Evolutionary conservation across 164 flowering plant species (phyloP), one percentile per base, ranked within the genome.

Genomic region (Chloranthus sessilifolius): DNA sequence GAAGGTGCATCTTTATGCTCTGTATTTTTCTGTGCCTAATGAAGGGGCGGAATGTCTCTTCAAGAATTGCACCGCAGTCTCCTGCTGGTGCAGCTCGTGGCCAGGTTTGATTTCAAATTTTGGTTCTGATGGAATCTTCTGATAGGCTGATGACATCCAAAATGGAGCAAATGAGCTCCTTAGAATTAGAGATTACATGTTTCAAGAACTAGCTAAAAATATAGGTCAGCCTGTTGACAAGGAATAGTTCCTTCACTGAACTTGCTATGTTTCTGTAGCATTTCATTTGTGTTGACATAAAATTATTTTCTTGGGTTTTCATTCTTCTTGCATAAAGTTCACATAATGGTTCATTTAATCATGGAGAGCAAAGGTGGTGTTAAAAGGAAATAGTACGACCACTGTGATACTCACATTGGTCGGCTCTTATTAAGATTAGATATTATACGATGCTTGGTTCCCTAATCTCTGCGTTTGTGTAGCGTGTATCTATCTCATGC

Each of bases 11-110:
- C 19, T 52, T 3, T 15, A 26, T 37, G 23, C n/a, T n/a, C 25
- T n/a, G n/a, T n/a, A n/a, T n/a, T 14, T 43, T 61, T 44, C 37
- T 35, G n/a, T 63, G 5, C 23, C 28, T 55, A 27, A 15, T 59
- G 2, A 64, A 88, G 99, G 97, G 95, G 46, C 61, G 85, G 81
- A 53, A 84, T 84, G 88, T 95, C 95, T 35, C 74, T 36, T 69
- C 92, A 50, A 75, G 78, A 59, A 62, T 89, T 41, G 72, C 74
- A 9, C 53, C 85, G 38, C 70, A 74, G 58, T 62, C 95, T 52
- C 92, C 92, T 31, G 92, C 81, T 38, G 88, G 85, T 22, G 67
- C 85, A 57, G 92, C 92, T 59, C 85, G 83, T 67, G 97, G 97
- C 44, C 88, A 75, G 95, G 97, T 85, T n/a, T n/a, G n/a, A n/a